Base-by-base conservation (phyloP, 2,329 filamentous ascomycete genomes). In the Penicillium sp. region DNA sequence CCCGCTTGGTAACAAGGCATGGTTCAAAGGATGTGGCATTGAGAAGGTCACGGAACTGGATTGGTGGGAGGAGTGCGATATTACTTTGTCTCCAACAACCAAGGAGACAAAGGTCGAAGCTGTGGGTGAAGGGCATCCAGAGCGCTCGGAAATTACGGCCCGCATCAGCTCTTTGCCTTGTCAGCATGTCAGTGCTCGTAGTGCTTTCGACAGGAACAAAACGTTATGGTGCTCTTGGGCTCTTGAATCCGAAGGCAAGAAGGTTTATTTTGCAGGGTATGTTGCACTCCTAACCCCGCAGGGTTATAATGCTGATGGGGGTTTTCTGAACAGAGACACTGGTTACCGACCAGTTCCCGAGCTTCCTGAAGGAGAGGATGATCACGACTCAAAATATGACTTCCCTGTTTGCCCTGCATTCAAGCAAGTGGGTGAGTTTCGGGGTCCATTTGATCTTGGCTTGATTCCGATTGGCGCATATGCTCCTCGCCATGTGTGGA, bases 401-500 rank as follows among this genome's bases (percentile, higher is more conserved):
- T 78, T 87, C 49, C 91, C 92, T 4, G 77, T 80, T 22, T 95
- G 90, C 69, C 92, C 92, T 7, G 90, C 92, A 48, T 97, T 97
- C 77, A 83, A 84, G 59, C 82, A 95, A 72, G 92, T 97, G 59
- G 93, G 93, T 58, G 76, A 85, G 15, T 81, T 88, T 50, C 82
- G 90, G 31, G 92, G 93, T 0, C 90, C 91, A 0, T 96, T 97
- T 67, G 91, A 97, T 71, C 82, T 97, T 6, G 93, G 93, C 0
- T 77, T 97, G 53, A 94, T 97, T 61, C 93, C 93, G 37, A 97
- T 97, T 63, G 93, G 93, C 51, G 93, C 92, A 2, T 97, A 97
- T 73, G 80, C 84, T 56, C 75, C 75, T 44, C 70, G 75, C 41
- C 81, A 73, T 65, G 73, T 94, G 59, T 92, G 94, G 79, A 91